Base-by-base conservation (phyloP, 2,329 filamentous ascomycete species). In the Incumbomyces lentus region DNA sequence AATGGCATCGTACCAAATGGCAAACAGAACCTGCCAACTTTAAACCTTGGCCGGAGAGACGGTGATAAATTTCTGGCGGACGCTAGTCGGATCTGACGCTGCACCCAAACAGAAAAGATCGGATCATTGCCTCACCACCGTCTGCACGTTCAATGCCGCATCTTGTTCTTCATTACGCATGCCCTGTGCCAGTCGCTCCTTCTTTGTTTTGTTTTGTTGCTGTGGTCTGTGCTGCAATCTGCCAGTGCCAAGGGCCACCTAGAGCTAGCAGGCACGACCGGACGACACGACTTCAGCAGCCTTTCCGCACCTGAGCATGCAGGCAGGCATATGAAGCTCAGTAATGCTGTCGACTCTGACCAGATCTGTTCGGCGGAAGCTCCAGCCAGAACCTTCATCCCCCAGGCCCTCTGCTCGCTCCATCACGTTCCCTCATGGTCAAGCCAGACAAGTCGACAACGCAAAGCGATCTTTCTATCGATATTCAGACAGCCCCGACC, bases 151-250 rank as follows among this genome's bases (percentile, higher is more conserved):
- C 8, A 26, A 5, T 26, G 22, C 22, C 8, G 22, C 22, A 26
- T 10, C 29, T 29, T 29, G 12, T 17, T 22, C 2, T n/a, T 32
- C 40, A 13, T 17, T 32, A n/a, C 13, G 11, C 16, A 33, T 42
- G 2, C 40, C 16, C 32, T 16, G 40, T 42, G 40, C 40, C 40
- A 42, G 40, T 33, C 40, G 40, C 30, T 42, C 40, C 40, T 42
- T 42, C 8, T 16, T 42, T 44, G 42, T 16, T 16, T 42, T 44
- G 42, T 16, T 45, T 45, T 30, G 42, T 19, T 45, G 42, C 7
- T 13, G 19, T 17, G 33, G 34, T 29, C 33, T 35, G 18, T 45
- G 33, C 33, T 14, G 18, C 18, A 17, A 12, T 31, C 13, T 16
- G 17, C 33, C 30, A 30, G n/a, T n/a, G n/a, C n/a, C n/a, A n/a